Conservation (phyloP, 441 rosid genomes). For the Populus tomentosa region DNA sequence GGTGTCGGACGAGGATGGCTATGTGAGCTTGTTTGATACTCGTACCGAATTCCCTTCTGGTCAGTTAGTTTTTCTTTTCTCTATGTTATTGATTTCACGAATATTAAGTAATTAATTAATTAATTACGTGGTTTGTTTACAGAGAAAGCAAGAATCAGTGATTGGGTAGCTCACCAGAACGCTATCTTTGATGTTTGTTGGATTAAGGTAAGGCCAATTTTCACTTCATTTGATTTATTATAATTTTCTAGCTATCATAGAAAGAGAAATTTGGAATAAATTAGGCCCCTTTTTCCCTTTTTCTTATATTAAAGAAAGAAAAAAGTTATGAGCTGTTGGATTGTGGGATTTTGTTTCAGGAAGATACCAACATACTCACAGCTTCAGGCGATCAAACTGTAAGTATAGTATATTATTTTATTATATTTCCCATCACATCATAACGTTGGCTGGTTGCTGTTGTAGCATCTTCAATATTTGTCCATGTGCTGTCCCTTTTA, state of each 20-base stretch:
- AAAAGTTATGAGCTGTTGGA: not conserved
- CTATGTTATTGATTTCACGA: not conserved
- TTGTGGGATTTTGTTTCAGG: constrained; percentile 39
- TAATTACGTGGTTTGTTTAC: constrained; percentile 13
- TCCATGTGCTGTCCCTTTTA: not conserved
- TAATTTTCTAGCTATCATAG: not conserved
- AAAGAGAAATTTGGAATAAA: not conserved
- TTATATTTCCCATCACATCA: not conserved
- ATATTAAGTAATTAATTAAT: not conserved
- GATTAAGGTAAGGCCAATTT: constrained; percentile 55
- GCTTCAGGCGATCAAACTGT: constrained; percentile 99
- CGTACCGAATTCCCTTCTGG: constrained; percentile 48
- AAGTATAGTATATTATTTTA: constrained; percentile 28
- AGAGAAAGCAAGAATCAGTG: constrained; percentile 57
- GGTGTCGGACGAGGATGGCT: constrained; percentile 78
- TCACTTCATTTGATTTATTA: not conserved
- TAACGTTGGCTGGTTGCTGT: not conserved
- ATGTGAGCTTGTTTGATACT: constrained; percentile 66
- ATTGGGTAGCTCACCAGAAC: constrained; percentile 82
- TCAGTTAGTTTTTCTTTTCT: constrained; percentile 15
- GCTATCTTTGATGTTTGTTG: constrained; percentile 73
- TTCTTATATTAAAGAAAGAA: not conserved
- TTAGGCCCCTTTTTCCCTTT: not conserved
- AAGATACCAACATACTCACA: constrained; percentile 60
- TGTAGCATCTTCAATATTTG: not conserved